A percentile compares a stretch with the other conserved stretches of the same genome.
Conservation (phyloP, 257 asterid species). For the Solanum ahanhuiri region DNA sequence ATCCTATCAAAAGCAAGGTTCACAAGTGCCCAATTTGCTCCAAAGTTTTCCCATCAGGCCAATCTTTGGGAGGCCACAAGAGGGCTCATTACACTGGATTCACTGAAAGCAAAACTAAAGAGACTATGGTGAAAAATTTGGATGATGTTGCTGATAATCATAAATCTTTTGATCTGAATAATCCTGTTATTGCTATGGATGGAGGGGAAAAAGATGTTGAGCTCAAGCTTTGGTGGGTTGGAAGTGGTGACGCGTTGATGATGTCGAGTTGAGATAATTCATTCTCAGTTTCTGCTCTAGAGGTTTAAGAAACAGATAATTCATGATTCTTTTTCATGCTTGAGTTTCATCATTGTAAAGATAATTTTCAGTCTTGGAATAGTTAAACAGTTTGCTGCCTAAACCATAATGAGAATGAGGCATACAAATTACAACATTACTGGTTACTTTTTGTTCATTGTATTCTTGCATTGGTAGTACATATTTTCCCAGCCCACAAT, state of each 20-base stretch:
- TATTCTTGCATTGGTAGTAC: background rate
- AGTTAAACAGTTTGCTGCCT: background rate
- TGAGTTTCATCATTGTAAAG: background rate
- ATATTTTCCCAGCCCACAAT: no score
- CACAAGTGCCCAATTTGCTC: conserved; percentile 48
- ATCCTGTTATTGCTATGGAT: conserved; percentile 23
- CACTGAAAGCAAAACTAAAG: conserved; percentile 20
- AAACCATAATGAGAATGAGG: background rate
- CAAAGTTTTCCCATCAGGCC: conserved; percentile 64
- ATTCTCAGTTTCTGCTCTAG: background rate
- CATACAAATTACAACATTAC: background rate
- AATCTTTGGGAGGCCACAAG: conserved; percentile 83
- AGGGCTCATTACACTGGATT: conserved; percentile 51
- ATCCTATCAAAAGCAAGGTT: conserved; percentile 9
- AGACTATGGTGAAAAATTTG: conserved; percentile 3
- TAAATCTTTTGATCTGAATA: conserved; percentile 32
- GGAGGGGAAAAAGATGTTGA: conserved; percentile 7
- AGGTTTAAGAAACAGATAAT: background rate
- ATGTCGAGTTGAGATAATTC: conserved; percentile 18
- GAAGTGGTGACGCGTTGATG: conserved; percentile 16
- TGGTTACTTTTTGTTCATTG: background rate
- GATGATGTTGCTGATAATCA: conserved; percentile 15
- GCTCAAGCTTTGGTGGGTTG: conserved; percentile 30
- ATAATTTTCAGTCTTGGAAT: background rate
- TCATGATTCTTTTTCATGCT: background rate